These are phyloP conservation scores for Sugiyamaella grinbergsii DNA, from an alignment of 1,139 yeast genomes.

Conservation along the genomic window DNA sequence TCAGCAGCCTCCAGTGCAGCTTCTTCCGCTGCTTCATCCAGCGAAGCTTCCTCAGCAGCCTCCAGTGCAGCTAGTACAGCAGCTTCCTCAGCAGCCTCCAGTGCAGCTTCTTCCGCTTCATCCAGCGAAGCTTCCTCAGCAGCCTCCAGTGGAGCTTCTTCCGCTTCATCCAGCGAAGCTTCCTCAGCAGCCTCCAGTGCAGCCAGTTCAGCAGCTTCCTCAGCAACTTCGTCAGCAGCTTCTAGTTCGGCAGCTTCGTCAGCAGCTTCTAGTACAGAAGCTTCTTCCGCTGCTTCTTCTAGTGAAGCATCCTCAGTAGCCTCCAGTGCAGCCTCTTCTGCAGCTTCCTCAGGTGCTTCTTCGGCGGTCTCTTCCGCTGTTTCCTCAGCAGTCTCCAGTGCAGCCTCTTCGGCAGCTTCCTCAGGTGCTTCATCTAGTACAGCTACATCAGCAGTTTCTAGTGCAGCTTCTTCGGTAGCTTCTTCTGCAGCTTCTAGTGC, in stretches of 20 bases:
- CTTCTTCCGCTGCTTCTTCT: slow-evolving; percentile 3
- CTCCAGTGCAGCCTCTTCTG: neutral
- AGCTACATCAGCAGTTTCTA: too few relatives aligned
- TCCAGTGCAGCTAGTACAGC: slow-evolving; percentile 4
- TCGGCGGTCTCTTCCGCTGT: slow-evolving; percentile 11
- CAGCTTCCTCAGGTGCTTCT: neutral
- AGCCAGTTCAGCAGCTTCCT: too few relatives aligned
- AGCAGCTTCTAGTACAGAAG: slow-evolving; percentile 5
- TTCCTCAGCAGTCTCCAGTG: too few relatives aligned
- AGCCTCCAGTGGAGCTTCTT: neutral
- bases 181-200: too few relatives aligned
- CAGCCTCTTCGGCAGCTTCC: too few relatives aligned
- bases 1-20: slow-evolving; percentile 13
- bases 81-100: slow-evolving; percentile 10
- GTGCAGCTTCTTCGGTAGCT: neutral
- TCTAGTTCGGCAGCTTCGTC: slow-evolving; percentile 19
- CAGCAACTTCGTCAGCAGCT: too few relatives aligned
- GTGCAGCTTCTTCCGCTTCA: slow-evolving; percentile 17
- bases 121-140: neutral
- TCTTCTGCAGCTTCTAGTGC: neutral
- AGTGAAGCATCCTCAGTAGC: too few relatives aligned
- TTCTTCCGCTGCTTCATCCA: too few relatives aligned
- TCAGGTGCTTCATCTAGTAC: too few relatives aligned
- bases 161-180: too few relatives aligned
- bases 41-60: too few relatives aligned